phyloP scores from a whole-genome alignment of 2,329 filamentous ascomycete genomes.

The Neurospora sp. region DNA sequence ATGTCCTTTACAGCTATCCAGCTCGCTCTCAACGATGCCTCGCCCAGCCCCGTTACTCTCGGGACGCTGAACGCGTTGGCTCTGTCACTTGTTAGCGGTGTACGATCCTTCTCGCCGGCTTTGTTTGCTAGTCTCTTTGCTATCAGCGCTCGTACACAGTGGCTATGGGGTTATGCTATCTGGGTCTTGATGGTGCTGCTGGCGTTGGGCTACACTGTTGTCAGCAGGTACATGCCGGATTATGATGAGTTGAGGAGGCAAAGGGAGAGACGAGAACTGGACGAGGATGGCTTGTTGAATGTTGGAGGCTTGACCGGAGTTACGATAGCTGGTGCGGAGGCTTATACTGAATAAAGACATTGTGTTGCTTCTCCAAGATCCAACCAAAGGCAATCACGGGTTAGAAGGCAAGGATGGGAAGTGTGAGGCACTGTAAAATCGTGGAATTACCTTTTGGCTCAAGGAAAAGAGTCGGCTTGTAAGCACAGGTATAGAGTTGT shows the following conservation, averaged over 20 bases:
- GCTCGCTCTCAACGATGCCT: constrained; percentile 64
- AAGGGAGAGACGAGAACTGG: constrained; percentile 6
- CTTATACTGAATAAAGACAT: neutral
- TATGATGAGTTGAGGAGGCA: constrained; percentile 18
- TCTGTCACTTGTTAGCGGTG: constrained; percentile 48
- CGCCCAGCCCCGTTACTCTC: constrained; percentile 52
- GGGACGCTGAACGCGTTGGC: constrained; percentile 63
- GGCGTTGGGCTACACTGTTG: constrained; percentile 23
- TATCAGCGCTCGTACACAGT: constrained; percentile 49
- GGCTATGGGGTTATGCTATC: constrained; percentile 53
- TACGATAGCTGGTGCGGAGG: neutral
- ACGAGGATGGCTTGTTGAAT: neutral
- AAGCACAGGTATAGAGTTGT: neutral
- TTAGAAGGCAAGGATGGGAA: neutral
- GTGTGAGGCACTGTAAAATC: neutral
- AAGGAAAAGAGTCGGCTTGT: neutral
- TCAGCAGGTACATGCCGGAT: constrained; percentile 27
- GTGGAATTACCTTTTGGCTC: neutral
- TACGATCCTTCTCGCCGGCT: constrained; percentile 57
- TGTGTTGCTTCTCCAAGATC: neutral
- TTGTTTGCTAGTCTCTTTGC: constrained; percentile 60
- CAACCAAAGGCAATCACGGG: neutral
- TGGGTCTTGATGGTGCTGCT: constrained; percentile 47
- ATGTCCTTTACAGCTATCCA: constrained; percentile 66
- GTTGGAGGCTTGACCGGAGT: neutral